Evolutionary conservation across 192 early-diverging fungal genomes (phyloP), one percentile per base, ranked within the genome.

Genomic region (Phycomyces blakesleeanus): DNA sequence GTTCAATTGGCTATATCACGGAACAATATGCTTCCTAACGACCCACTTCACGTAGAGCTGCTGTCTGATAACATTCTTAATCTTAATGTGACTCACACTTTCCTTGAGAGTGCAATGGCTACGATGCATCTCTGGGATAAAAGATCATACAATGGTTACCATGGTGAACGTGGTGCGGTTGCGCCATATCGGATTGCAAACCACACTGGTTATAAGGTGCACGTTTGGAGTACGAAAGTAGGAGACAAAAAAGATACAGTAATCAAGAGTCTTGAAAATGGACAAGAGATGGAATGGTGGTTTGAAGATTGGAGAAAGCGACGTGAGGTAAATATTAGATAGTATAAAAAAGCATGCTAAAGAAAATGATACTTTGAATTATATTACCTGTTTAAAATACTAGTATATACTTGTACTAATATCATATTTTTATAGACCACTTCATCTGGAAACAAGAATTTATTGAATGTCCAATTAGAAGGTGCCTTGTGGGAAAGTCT

Each of bases 281-380:
- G 87, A 16, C 75, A 83, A 24, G 88, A 88, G 21, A 77, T 93
- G 16, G 83, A 90, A 42, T 98, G 96, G 96, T 83, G 93, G n/a
- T 97, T 97, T 64, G 94, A 95, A 61, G 93, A 99, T 68, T 99
- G 96, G 96, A 81, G 92, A 57, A 87, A 84, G 39, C 85, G 90
- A 74, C 88, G 96, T 57, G 93, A 96, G 78, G 91, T 90, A 68
- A 64, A 49, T 47, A 5, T 29, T n/a, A 29, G 40, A 10, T 27
- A 40, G 11, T 37, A 34, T 12, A n/a, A n/a, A n/a, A n/a, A n/a
- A n/a, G 16, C 22, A 58, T 44, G 7, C 12, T 38, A 25, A 5
- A 42, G 16, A 26, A 34, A 37, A 7, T 59, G 18, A 11, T 42
- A 4, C 47, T 38, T 53, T 11, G 12, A 25, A 21, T 18, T 11